Base-by-base conservation (phyloP, 2,329 filamentous ascomycete species). In the Xylariales sp. region DNA sequence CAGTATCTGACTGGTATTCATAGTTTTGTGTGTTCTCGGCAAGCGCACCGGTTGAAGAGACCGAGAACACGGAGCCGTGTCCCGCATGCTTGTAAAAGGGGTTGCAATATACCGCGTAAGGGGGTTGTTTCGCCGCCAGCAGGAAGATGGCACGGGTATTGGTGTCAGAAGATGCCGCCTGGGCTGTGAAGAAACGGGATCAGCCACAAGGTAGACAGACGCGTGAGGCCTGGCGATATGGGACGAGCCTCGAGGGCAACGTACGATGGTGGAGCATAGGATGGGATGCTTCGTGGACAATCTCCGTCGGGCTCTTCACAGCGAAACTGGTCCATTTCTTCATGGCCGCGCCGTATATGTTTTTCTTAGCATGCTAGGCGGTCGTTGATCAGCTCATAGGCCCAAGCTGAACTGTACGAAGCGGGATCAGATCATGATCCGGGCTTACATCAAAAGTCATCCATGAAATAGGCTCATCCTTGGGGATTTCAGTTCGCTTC, bases 121-220 rank as follows among this genome's bases (percentile, higher is more conserved):
- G 88, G 2, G 87, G 74, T 54, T 87, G 77, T 52, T 82, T 76
- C 16, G 87, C 86, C 21, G 88, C 84, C 38, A 95, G 79, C 44
- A 91, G 76, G 69, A 95, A 95, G 63, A 95, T 95, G 54, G 88
- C 88, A 47, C 88, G 81, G 4, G 88, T 95, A 64, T 89, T 90
- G 45, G 86, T 88, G 39, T 83, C 76, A 46, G 76, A 61, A 48
- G 78, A 78, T 51, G 80, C 73, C 38, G 88, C 87, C 53, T 74
- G 72, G 46, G 82, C 84, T 88, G 55, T 22, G 33, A 42, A 38
- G 31, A 22, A 38, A 25, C 40, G 34, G 37, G 35, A 42, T 45
- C 32, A 51, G 43, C 24, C 43, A 37, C n/a, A n/a, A n/a, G n/a
- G n/a, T n/a, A n/a, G n/a, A n/a, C n/a, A n/a, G n/a, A n/a, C n/a